These are phyloP conservation scores for Datura wrightii DNA, from an alignment of 257 asterid species.

Conservation along the genomic window DNA sequence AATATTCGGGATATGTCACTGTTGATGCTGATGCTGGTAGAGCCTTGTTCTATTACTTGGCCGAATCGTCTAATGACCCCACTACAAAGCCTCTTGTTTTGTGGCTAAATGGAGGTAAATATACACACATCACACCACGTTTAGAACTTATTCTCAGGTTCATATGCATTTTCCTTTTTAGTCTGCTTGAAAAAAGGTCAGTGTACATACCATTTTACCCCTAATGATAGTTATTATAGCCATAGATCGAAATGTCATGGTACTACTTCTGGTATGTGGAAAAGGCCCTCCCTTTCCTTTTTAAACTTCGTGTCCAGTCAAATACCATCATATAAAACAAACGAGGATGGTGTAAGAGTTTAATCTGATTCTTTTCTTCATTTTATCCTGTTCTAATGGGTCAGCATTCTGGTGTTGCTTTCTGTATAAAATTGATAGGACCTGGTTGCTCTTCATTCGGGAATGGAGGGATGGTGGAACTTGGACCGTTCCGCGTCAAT, in stretches of 20 bases:
- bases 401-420: neutral
- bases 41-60: slow-evolving; percentile 46
- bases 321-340: too few species aligned
- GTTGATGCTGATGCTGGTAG: slow-evolving; percentile 42
- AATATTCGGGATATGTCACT: slow-evolving; percentile 48
- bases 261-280: neutral
- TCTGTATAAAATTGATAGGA: slow-evolving; percentile 26
- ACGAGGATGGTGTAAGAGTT: too few species aligned
- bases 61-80: slow-evolving; percentile 41
- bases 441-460: slow-evolving; percentile 41
- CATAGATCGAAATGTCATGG: neutral
- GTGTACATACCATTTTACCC: neutral
- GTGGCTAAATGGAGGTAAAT: slow-evolving; percentile 57
- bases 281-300: too few species aligned
- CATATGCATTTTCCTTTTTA: neutral
- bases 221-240: neutral
- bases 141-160: neutral
- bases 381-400: too few species aligned
- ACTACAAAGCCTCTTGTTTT: slow-evolving; percentile 47
- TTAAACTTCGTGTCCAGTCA: too few species aligned
- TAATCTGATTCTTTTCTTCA: too few species aligned
- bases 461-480: slow-evolving; percentile 36
- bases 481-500: slow-evolving; percentile 40
- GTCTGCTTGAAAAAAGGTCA: neutral
- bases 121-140: neutral